Percentiles rank a stretch among this genome's conserved stretches.
Conservation (phyloP, 345 rosid species). For the Eucalyptus coolabah region DNA sequence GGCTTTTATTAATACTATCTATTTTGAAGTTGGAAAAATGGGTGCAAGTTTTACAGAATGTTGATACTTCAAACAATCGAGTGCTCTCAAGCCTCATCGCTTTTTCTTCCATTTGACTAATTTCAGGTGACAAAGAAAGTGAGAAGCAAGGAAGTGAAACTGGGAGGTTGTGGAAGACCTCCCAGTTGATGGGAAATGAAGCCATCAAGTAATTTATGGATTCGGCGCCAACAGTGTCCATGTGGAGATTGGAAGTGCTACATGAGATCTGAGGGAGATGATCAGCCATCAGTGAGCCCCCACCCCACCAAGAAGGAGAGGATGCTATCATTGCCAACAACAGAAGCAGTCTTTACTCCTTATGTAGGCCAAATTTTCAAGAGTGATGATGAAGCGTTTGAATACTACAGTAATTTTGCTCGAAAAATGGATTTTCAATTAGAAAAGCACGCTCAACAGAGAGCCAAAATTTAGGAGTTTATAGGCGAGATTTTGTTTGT, state of each 20-base stretch:
- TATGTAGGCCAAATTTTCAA: conserved; percentile 83
- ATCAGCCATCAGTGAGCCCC: conserved; percentile 30
- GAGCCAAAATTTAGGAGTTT: conserved; percentile 79
- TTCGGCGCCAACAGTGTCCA: conserved; percentile 81
- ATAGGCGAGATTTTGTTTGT: conserved; percentile 89
- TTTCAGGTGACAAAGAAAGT: background rate
- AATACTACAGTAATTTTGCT: conserved; percentile 74
- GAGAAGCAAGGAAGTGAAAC: background rate
- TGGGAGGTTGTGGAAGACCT: background rate
- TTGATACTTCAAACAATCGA: background rate
- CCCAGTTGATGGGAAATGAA: conserved; percentile 25
- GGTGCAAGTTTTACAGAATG: background rate
- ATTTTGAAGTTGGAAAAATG: background rate
- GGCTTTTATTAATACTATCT: background rate
- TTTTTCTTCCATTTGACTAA: background rate
- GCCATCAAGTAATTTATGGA: conserved; percentile 70
- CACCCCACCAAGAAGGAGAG: conserved; percentile 44
- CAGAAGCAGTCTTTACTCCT: conserved; percentile 53
- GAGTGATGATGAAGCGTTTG: conserved; percentile 79
- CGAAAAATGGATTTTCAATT: conserved; percentile 81
- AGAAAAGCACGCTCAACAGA: conserved; percentile 88
- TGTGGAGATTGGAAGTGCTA: conserved; percentile 97
- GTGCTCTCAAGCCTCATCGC: background rate
- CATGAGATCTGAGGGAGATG: conserved; percentile 53
- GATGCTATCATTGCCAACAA: conserved; percentile 18